Evolutionary conservation across 257 asterid species (phyloP), one percentile per base, ranked within the genome.

Genomic region (Cynanchum wilfordii): DNA sequence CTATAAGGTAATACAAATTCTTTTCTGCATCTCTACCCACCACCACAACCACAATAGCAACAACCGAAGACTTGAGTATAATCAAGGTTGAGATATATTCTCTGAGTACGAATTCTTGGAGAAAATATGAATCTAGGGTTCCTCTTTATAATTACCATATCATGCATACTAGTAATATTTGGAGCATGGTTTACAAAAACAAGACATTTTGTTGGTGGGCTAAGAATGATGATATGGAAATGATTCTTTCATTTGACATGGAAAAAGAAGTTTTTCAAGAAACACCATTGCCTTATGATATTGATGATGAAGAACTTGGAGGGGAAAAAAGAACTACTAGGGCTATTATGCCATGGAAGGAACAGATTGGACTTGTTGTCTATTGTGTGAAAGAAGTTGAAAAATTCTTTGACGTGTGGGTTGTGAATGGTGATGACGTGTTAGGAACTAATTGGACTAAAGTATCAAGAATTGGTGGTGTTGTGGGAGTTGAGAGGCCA

Each of bases 151-250:
- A 3, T 33, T 33, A 33, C 0, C 38, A 33, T 49, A 80, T 87
- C 16, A 84, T 82, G 86, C 82, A 77, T 69, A 57, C 82, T n/a
- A 33, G 38, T 33, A 86, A 79, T 59, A 54, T 78, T 1, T 89
- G 86, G 89, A 87, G 89, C 73, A 84, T 78, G 90, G 88, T 86
- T 8, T 84, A 80, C 78, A 86, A 73, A 64, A 83, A 81, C 29
- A 79, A 77, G 60, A 81, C 16, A 0, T 87, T 86, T 70, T 87
- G 96, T n/a, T 87, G 96, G 96, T 86, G 89, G 89, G 96, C 90
- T 12, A 87, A 76, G 58, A 87, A 87, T 56, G 67, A 49, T 42
- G 47, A 54, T 8, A 64, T 76, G 5, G 90, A 87, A 79, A 80
- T 86, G 72, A 86, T 86, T 50, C 87, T 86, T 36, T 84, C 85